These are phyloP conservation scores for Trichophyton rubrum DNA, from an alignment of 2,329 filamentous ascomycete genomes.

Conservation along the genomic window DNA sequence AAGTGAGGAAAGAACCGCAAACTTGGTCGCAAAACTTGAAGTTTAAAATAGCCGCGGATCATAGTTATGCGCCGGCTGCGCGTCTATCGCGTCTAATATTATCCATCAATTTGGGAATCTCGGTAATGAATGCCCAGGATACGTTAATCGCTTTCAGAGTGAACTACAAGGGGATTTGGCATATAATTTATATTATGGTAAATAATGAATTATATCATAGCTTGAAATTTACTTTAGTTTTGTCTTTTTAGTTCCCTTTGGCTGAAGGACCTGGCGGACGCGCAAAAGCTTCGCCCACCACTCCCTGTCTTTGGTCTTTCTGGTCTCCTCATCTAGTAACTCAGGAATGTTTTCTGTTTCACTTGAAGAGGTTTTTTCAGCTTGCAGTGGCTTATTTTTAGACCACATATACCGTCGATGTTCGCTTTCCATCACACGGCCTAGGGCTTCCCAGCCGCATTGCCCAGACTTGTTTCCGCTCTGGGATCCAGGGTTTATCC, in stretches of 20 bases:
- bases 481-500: constrained; percentile 55
- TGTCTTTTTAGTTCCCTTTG: constrained; percentile 37
- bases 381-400: constrained; percentile 16
- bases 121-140: too few species aligned
- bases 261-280: constrained; percentile 59
- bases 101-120: not conserved
- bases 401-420: constrained; percentile 23
- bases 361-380: constrained; percentile 19
- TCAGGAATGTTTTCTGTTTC: constrained; percentile 13
- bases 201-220: not conserved
- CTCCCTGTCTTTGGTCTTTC: constrained; percentile 55
- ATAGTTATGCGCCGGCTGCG: not conserved
- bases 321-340: constrained; percentile 28
- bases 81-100: not conserved
- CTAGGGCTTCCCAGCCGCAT: constrained; percentile 35
- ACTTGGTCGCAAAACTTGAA: not conserved
- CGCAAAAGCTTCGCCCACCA: constrained; percentile 58
- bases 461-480: constrained; percentile 30
- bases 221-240: not conserved
- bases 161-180: not conserved
- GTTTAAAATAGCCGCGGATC: not conserved
- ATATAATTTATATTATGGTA: not conserved
- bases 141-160: too few species aligned
- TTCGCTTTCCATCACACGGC: constrained; percentile 32
- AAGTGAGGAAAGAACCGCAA: not conserved